Conservation (phyloP, 2,329 filamentous ascomycete species). For the Neofusicoccum cordaticola region DNA sequence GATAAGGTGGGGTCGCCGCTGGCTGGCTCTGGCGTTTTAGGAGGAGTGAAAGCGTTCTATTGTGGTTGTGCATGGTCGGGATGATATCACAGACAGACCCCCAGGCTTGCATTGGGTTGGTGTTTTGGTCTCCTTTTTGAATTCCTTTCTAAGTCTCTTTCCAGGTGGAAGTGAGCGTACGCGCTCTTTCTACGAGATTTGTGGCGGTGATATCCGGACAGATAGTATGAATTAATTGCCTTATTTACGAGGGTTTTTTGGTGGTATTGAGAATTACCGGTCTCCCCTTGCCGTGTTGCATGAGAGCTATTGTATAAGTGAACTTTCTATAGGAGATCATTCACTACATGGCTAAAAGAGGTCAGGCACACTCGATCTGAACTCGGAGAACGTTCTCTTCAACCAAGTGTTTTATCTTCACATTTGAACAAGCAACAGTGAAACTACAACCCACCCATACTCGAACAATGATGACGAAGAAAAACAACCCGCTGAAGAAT, state of each 20-base stretch:
- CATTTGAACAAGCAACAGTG: no score
- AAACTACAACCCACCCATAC: background rate
- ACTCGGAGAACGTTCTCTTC: no score
- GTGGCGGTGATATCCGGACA: background rate
- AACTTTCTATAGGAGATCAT: no score
- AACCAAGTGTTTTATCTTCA: no score
- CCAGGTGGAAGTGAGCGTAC: no score
- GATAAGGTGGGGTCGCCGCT: background rate
- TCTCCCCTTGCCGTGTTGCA: no score
- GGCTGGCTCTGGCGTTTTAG: conserved; percentile 1
- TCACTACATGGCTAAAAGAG: no score
- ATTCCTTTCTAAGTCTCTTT: background rate
- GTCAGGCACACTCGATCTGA: no score
- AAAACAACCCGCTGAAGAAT: no score
- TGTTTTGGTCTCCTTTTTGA: background rate
- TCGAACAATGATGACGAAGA: background rate
- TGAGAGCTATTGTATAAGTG: no score
- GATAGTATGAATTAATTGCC: background rate
- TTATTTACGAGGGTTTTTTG: no score
- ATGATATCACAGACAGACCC: conserved; percentile 5
- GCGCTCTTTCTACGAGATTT: background rate
- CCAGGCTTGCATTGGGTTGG: conserved; percentile 17
- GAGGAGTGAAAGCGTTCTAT: background rate
- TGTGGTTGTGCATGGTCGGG: conserved; percentile 1
- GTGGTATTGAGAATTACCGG: no score